Evolutionary conservation across 2,329 filamentous ascomycete genomes (phyloP), one percentile per base, ranked within the genome.

Genomic region (Hyphodiscus sp.): DNA sequence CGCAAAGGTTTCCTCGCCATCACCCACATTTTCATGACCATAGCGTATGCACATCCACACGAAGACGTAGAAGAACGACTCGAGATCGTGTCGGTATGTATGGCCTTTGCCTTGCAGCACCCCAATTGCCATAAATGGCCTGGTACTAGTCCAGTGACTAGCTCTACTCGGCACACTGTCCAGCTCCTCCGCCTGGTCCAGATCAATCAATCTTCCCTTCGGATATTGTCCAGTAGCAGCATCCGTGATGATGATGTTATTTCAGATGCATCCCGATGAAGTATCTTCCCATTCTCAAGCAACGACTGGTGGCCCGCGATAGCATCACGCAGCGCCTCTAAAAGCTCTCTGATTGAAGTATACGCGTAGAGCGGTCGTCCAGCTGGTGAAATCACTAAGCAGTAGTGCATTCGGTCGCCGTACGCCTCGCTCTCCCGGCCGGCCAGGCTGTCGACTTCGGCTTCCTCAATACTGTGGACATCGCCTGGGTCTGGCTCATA

Each of bases 211-310:
- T 50, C 23, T 59, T 52, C 48, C 52, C 53, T 54, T 61, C 42
- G 47, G 19, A 33, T 13, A 48, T 45, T 45, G 45, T 54, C 55
- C 16, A 20, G 47, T 19, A 51, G 45, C 1, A 41, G 29, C 10
- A 41, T 59, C n/a, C 1, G 47, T 61, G 16, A 74, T 69, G 26
- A 73, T 70, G 18, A 74, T 68, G 47, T 71, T 73, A n/a, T 66
- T 63, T 65, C 57, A 0, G 67, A 73, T 13, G 74, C 66, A 42
- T 73, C 67, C 30, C 60, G 60, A 53, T 74, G 66, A 9, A 73
- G 64, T 48, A 73, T 71, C 47, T 47, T 61, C 11, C 66, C 64
- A 5, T 67, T 51, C 1, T 61, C 13, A 26, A 68, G 67, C 0
- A 74, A 59, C 16, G 65, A 70, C n/a, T 54, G 61, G 50, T 73